Evolutionary conservation across 2,329 filamentous ascomycete genomes (phyloP).

Genomic region (Alternaria triticimaculans): DNA sequence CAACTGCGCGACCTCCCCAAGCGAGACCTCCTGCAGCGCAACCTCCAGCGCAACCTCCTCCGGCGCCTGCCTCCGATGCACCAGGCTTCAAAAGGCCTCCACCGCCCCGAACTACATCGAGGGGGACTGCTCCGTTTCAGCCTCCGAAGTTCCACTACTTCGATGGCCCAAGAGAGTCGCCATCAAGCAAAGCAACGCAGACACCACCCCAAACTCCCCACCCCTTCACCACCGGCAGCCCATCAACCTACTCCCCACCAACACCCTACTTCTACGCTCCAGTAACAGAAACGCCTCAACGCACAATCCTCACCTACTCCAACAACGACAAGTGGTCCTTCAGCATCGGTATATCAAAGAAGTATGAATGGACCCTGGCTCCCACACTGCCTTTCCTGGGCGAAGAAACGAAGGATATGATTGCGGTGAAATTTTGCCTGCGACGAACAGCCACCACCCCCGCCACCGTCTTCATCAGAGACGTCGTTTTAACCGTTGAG

Average conservation of each 20-base stretch:
- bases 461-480: background rate
- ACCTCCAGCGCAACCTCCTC: background rate
- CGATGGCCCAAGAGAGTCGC: background rate
- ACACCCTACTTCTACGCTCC: background rate
- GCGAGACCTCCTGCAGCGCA: background rate
- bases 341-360: background rate
- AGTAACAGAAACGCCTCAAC: background rate
- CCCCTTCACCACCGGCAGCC: background rate
- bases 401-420: background rate
- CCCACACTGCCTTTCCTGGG: background rate
- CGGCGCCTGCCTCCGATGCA: background rate
- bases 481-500: background rate
- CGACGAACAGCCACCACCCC: background rate
- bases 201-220: background rate
- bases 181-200: background rate
- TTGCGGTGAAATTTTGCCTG: background rate
- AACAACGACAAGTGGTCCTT: conserved; percentile 9
- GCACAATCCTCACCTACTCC: background rate
- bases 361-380: background rate
- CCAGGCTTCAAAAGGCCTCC: background rate
- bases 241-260: background rate
- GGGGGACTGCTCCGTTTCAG: background rate
- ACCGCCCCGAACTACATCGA: rapidly evolving
- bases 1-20: background rate
- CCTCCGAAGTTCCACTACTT: background rate